Evolutionary conservation across 176 grass and related monocot species (phyloP), one percentile per base, ranked within the genome.

Genomic region (Musa acuminata): DNA sequence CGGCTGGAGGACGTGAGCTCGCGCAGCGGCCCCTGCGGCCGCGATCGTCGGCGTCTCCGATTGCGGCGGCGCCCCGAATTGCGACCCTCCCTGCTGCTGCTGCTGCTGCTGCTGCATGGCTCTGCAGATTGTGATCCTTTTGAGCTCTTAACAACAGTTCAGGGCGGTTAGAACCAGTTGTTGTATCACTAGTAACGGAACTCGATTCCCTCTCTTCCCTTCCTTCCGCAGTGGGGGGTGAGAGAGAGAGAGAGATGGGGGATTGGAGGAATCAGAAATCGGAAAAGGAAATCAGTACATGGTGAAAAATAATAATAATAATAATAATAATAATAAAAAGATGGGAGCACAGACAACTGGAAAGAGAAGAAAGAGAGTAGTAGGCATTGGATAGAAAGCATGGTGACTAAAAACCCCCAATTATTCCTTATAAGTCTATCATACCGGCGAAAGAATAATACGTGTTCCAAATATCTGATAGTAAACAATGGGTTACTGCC

Each of bases 41-140:
- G 82, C 78, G 84, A 93, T 91, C 89, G 90, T 80, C 58, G 82
- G 49, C 90, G 93, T 91, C 73, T 93, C 94, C 53, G 76, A 29
- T 43, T 43, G 35, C 13, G 71, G 79, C 49, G 62, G 58, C 64
- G 51, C 77, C 58, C 58, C 72, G 43, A 83, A 80, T 76, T 78
- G 87, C 64, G 75, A 71, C 81, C 73, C 84, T 75, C 74, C 79
- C 64, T 23, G 78, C 49, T 79, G 66, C 53, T n/a, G n/a, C n/a
- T n/a, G n/a, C n/a, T n/a, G n/a, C n/a, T n/a, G n/a, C n/a, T 81
- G 43, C 76, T 80, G 8, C 81, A 73, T 55, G 52, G 51, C 52
- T 66, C 64, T 66, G 64, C 64, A 27, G 8, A 60, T 60, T 60
- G 57, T 19, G 57, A 14, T 60, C 6, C 57, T 60, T n/a, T 20